phyloP scores from a whole-genome alignment of 148 eudicot species.

The Chenopodium suecicum region DNA sequence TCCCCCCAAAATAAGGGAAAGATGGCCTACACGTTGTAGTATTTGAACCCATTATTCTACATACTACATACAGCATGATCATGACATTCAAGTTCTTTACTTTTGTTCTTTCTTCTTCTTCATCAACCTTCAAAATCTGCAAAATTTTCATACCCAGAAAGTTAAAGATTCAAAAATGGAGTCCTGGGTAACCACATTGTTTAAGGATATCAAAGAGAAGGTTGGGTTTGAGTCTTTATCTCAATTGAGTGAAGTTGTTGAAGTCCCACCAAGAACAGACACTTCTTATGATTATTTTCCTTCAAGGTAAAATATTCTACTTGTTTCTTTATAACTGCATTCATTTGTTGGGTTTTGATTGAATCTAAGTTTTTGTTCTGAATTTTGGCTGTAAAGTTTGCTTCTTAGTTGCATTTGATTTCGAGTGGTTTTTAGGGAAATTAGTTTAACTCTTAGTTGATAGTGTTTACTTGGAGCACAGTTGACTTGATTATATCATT shows the following conservation, averaged over 20 bases:
- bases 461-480: neutral
- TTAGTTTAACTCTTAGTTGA: neutral
- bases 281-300: slow-evolving; percentile 30
- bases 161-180: slow-evolving; percentile 23
- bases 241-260: slow-evolving; percentile 13
- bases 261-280: neutral
- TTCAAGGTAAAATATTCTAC: slow-evolving; percentile 19
- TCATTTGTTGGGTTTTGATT: neutral
- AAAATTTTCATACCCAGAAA: slow-evolving; percentile 7
- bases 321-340: neutral
- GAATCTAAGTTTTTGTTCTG: neutral
- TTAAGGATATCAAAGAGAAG: slow-evolving; percentile 28
- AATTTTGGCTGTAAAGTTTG: neutral
- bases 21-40: slow-evolving; percentile 23
- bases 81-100: slow-evolving; percentile 15
- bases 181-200: slow-evolving; percentile 30
- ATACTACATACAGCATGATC: slow-evolving; percentile 10
- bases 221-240: slow-evolving; percentile 23
- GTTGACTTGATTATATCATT: neutral
- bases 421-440: neutral
- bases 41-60: slow-evolving; percentile 4
- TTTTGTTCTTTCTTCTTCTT: neutral
- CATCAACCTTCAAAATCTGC: slow-evolving; percentile 12
- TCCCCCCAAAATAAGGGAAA: neutral
- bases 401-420: neutral